Evolutionary conservation across 2,329 filamentous ascomycete species (phyloP).

Genomic region (Leptosphaerulina australis): DNA sequence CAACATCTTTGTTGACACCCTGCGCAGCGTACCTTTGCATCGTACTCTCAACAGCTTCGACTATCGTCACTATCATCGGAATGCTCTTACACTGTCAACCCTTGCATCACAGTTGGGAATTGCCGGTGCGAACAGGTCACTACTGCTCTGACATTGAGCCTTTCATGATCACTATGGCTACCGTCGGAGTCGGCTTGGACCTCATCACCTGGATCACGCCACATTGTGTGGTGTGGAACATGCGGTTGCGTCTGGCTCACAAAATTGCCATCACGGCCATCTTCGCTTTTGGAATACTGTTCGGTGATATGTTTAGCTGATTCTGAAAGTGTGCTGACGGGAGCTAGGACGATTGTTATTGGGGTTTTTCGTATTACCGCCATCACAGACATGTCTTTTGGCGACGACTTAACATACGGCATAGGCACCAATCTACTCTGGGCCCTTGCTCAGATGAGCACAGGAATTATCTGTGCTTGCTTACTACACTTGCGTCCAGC

Average conservation of each 20-base stretch:
- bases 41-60: constrained; percentile 15
- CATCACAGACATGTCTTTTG: not conserved
- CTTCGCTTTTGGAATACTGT: constrained; percentile 36
- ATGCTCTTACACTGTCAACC: constrained; percentile 31
- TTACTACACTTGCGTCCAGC: constrained; percentile 33
- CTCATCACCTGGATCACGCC: constrained; percentile 31
- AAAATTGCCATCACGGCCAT: constrained; percentile 32
- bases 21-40: constrained; percentile 27
- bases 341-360: constrained; percentile 1
- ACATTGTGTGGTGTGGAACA: constrained; percentile 34
- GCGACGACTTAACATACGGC: constrained; percentile 24
- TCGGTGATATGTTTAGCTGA: not conserved
- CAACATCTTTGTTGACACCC: constrained; percentile 19
- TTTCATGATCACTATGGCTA: constrained; percentile 17
- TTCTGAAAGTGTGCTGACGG: not conserved
- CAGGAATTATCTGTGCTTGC: constrained; percentile 33
- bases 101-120: constrained; percentile 29
- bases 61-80: constrained; percentile 17
- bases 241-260: constrained; percentile 30
- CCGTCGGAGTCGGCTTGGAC: constrained; percentile 27
- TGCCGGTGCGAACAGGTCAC: constrained; percentile 19
- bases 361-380: constrained; percentile 2
- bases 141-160: constrained; percentile 30
- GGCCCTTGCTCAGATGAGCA: constrained; percentile 31
- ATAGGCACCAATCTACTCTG: constrained; percentile 27